Evolutionary conservation across 2,329 filamentous ascomycete species (phyloP).

Genomic region (Plectosphaerella plurivora): DNA sequence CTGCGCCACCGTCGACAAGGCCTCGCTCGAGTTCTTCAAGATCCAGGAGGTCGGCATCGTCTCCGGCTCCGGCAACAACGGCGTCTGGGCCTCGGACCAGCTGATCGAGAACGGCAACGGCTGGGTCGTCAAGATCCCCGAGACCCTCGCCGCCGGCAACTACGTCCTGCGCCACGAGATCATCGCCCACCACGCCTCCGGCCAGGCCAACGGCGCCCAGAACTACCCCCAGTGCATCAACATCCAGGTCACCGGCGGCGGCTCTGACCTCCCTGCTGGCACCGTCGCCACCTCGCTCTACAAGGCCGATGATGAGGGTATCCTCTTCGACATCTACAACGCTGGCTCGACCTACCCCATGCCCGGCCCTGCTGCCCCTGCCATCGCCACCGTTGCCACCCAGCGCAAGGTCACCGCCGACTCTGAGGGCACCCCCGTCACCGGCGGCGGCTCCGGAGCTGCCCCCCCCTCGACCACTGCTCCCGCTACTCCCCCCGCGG

Average conservation of each 20-base stretch:
- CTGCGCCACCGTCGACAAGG: conserved; percentile 47
- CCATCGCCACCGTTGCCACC: conserved; percentile 2
- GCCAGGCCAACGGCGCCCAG: conserved; percentile 34
- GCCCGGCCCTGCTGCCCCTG: conserved; percentile 20
- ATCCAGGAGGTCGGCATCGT: conserved; percentile 49
- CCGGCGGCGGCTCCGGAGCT: background rate
- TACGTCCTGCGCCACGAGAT: conserved; percentile 54
- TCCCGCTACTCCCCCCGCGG: conserved; percentile 14
- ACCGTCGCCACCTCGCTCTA: conserved; percentile 30
- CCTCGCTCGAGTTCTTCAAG: conserved; percentile 53
- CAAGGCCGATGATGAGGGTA: conserved; percentile 25
- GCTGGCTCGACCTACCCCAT: conserved; percentile 21
- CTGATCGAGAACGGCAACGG: conserved; percentile 40
- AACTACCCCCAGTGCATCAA: conserved; percentile 49
- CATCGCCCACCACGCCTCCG: conserved; percentile 49
- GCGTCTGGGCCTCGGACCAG: conserved; percentile 52
- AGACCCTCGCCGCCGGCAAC: conserved; percentile 41
- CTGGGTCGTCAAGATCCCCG: conserved; percentile 43
- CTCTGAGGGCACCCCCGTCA: background rate
- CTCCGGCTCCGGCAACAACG: conserved; percentile 43
- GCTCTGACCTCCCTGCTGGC: conserved; percentile 19
- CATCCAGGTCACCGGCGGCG: conserved; percentile 37
- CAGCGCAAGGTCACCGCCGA: conserved; percentile 2
- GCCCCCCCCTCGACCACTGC: conserved; percentile 17
- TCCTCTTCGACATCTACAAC: conserved; percentile 28